These are phyloP conservation scores for Gautieria morchelliformis DNA, from an alignment of 768 basidiomycete species.

Conservation along the genomic window DNA sequence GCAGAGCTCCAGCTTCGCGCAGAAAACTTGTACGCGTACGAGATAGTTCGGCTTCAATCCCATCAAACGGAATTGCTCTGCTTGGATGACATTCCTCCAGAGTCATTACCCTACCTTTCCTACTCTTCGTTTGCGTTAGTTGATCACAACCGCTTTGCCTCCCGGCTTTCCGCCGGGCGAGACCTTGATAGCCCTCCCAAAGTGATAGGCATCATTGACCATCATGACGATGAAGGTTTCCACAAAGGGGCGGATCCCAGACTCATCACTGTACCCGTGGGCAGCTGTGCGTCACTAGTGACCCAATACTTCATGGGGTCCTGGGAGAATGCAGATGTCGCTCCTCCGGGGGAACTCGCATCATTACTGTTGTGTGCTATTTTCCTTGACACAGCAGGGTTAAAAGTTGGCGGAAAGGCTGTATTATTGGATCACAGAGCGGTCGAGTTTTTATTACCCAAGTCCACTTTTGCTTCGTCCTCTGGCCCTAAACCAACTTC, in stretches of 20 bases:
- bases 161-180: constrained; percentile 26
- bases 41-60: constrained; percentile 42
- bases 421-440: constrained; percentile 53
- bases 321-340: constrained; percentile 19
- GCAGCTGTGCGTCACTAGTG: constrained; percentile 72
- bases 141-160: constrained; percentile 75
- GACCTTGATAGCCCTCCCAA: constrained; percentile 28
- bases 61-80: constrained; percentile 52
- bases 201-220: constrained; percentile 82
- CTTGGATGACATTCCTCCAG: constrained; percentile 49
- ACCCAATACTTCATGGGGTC: constrained; percentile 31
- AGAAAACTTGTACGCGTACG: constrained; percentile 77
- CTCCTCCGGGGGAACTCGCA: constrained; percentile 50
- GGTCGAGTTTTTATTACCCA: constrained; percentile 52
- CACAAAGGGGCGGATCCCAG: constrained; percentile 61
- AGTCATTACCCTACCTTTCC: constrained; percentile 26
- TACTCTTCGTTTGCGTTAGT: constrained; percentile 65
- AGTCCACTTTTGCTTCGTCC: constrained; percentile 34
- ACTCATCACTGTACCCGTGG: constrained; percentile 50
- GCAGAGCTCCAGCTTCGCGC: constrained; percentile 69
- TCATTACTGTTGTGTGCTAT: constrained; percentile 74
- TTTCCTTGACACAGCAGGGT: constrained; percentile 77
- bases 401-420: constrained; percentile 74
- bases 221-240: constrained; percentile 78
- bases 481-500: constrained; percentile 7